Evolutionary conservation across 352 stramenopile genomes (phyloP), one percentile per base, ranked within the genome.

Genomic region (Phytophthora sansomeana): DNA sequence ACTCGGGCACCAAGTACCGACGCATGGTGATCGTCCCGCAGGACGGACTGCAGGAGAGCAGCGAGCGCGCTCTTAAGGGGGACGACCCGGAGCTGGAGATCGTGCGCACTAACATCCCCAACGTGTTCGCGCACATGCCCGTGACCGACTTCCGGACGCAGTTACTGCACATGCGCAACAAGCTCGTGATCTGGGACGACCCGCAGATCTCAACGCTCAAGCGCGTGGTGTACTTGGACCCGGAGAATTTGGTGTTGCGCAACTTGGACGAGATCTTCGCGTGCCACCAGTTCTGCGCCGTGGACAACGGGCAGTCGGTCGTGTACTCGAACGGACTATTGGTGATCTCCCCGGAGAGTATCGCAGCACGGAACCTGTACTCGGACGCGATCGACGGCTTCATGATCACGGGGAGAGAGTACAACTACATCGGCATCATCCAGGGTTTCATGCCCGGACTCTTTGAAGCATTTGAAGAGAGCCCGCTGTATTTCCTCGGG

Each of bases 231-330:
- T 94, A 94, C 47, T 46, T 94, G 44, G 86, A 94, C 42, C 82
- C 81, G 17, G 86, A 94, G 70, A 94, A 94, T 64, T 43, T 94
- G 14, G 77, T 94, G 59, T 42, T 94, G 55, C 81, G 77, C 43
- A 94, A 94, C 44, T 41, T 94, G 36, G 86, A 94, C 66, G 86
- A 94, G 69, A 92, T 94, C 59, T 94, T 94, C 58, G 81, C 80
- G 8, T 93, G 86, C 58, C 66, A 78, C 35, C 78, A 89, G 55
- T 93, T 94, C 56, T 94, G 86, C 52, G 86, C 84, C 36, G 86
- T 94, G 19, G 84, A 94, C 67, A 94, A 92, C 36, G 83, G 84
- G 13, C 86, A 93, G 59, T 90, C 86, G 11, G 73, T 94, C 35
- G 86, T 94, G 32, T 94, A 94, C 58, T 78, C 86, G 11, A 94